These are phyloP conservation scores for Mrakia gelida DNA, from an alignment of 768 basidiomycete genomes.

Conservation along the genomic window DNA sequence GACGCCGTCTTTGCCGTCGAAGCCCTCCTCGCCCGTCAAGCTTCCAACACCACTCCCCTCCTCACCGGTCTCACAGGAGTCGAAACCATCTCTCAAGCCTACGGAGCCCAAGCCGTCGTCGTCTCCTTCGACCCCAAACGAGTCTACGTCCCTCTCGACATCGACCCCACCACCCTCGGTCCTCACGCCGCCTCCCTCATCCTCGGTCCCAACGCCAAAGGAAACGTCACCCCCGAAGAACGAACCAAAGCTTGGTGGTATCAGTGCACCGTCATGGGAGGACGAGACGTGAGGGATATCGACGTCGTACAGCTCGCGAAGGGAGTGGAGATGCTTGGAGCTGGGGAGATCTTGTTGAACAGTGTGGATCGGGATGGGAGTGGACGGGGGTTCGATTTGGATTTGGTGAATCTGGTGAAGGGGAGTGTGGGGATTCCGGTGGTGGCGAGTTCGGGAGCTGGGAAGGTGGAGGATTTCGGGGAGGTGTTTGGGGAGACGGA, in stretches of 20 bases:
- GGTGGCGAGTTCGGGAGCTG: conserved; percentile 92
- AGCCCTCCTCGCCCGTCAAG: conserved; percentile 52
- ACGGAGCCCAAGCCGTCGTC: conserved; percentile 95
- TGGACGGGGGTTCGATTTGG: conserved; percentile 83
- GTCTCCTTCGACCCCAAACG: conserved; percentile 92
- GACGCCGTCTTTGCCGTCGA: conserved; percentile 96
- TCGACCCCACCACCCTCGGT: conserved; percentile 58
- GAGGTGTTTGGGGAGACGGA: conserved; percentile 73
- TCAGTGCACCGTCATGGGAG: conserved; percentile 93
- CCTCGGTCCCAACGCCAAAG: conserved; percentile 36
- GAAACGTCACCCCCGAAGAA: conserved; percentile 50
- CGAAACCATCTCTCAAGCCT: conserved; percentile 81
- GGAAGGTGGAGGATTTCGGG: conserved; percentile 73
- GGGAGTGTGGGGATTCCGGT: conserved; percentile 78
- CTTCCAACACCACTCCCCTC: conserved; percentile 46
- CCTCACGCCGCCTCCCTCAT: conserved; percentile 53
- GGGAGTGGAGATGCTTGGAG: conserved; percentile 85
- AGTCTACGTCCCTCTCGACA: conserved; percentile 62
- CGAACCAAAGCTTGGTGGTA: conserved; percentile 92
- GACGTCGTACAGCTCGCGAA: conserved; percentile 87
- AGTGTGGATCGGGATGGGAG: conserved; percentile 95
- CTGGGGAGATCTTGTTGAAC: conserved; percentile 91
- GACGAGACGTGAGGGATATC: conserved; percentile 72
- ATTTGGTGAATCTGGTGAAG: conserved; percentile 71
- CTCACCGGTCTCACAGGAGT: conserved; percentile 70